Percentiles rank a stretch among this genome's conserved stretches.
These are phyloP conservation scores for Russula brevipes DNA, from an alignment of 768 basidiomycete species.

Conservation along the genomic window DNA sequence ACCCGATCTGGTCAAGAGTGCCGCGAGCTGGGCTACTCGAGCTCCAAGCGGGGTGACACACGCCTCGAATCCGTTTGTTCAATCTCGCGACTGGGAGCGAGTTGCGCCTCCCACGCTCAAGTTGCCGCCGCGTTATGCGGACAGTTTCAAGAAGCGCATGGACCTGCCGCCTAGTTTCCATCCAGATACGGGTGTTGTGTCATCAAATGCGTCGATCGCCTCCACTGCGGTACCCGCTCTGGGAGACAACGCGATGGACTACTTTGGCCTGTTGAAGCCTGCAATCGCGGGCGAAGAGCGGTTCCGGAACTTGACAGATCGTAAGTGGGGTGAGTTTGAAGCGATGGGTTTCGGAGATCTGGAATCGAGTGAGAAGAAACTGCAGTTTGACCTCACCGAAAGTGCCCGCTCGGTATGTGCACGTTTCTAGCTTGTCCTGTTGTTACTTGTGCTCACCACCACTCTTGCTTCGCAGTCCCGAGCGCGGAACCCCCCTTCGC, in stretches of 20 bases:
- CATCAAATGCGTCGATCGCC: conserved; percentile 32
- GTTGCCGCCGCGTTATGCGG: conserved; percentile 63
- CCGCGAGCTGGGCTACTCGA: conserved; percentile 44
- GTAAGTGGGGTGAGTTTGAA: conserved; percentile 93
- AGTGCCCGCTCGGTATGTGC: conserved; percentile 36
- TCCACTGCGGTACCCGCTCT: conserved; percentile 24
- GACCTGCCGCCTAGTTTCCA: conserved; percentile 55
- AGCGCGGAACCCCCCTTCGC: conserved; percentile 42
- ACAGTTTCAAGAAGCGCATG: conserved; percentile 41
- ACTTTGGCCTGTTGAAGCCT: conserved; percentile 31
- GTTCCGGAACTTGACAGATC: conserved; percentile 75
- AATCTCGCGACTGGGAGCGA: conserved; percentile 73
- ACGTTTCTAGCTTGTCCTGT: conserved; percentile 27
- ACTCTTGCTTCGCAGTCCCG: conserved; percentile 29
- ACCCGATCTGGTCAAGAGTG: conserved; percentile 71
- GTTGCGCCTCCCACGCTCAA: conserved; percentile 60
- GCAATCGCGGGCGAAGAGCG: conserved; percentile 51
- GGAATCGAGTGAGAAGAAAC: conserved; percentile 17
- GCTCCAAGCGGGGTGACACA: conserved; percentile 30
- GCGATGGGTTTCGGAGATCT: conserved; percentile 66
- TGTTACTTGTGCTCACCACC: conserved; percentile 34
- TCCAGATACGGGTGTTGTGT: conserved; percentile 38
- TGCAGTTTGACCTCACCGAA: no score
- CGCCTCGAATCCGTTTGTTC: conserved; percentile 43
- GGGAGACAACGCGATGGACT: conserved; percentile 26